phyloP scores from a whole-genome alignment of 495 filamentous ascomycete species.

The Aspergillus avenaceus region DNA sequence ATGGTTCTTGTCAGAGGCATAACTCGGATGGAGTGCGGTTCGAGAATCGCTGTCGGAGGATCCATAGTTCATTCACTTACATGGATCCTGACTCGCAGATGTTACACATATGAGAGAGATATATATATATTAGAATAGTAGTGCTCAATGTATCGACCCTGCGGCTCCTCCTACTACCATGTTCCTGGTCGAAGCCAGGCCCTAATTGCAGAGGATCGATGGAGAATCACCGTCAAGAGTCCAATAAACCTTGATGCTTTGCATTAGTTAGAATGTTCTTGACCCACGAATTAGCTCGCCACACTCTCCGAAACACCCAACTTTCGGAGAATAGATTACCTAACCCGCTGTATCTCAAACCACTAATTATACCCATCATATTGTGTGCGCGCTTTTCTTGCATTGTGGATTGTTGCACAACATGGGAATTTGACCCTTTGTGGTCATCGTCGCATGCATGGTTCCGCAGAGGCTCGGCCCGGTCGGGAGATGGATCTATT shows the following conservation, averaged over 20 bases:
- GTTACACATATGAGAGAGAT: background rate
- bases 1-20: background rate
- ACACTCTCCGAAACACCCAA: background rate
- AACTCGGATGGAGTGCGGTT: background rate
- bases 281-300: background rate
- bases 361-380: slow-evolving; percentile 1
- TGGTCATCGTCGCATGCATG: slow-evolving; percentile 3
- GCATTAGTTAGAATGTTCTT: slow-evolving; percentile 10
- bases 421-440: slow-evolving; percentile 6
- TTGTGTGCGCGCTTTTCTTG: slow-evolving; percentile 3
- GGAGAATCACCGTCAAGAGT: background rate
- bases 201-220: background rate
- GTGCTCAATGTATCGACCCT: background rate
- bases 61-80: background rate
- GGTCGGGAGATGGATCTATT: slow-evolving; percentile 9
- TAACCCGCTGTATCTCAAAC: background rate
- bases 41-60: too few species aligned
- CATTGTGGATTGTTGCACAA: slow-evolving; percentile 8
- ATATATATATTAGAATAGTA: background rate
- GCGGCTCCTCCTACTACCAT: background rate
- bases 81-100: background rate
- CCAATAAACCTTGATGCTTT: background rate
- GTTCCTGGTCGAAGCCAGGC: slow-evolving; percentile 2
- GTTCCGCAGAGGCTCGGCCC: slow-evolving; percentile 21
- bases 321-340: slow-evolving; percentile 12